Evolutionary conservation across 140 eudicot genomes (phyloP).

Genomic region (Oenanthe javanica): DNA sequence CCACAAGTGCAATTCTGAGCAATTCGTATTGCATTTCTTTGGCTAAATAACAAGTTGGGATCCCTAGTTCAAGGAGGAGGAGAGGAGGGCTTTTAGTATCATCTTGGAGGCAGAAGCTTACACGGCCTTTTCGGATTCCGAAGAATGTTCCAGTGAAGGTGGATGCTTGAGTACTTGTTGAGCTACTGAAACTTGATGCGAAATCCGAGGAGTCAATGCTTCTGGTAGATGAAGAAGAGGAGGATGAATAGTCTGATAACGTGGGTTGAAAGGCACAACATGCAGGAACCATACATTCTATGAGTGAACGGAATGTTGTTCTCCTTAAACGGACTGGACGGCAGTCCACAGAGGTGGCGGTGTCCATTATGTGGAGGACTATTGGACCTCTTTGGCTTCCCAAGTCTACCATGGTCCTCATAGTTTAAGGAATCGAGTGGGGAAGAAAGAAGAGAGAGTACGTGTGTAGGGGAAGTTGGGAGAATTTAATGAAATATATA

Average conservation of each 20-base stretch:
- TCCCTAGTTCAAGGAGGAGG: neutral
- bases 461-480: neutral
- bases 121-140: constrained; percentile 7
- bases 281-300: constrained; percentile 18
- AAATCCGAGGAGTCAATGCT: constrained; percentile 1
- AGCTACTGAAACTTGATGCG: neutral
- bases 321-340: constrained; percentile 12
- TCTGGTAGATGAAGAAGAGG: constrained; percentile 4
- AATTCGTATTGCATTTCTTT: constrained; percentile 9
- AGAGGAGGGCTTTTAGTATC: neutral
- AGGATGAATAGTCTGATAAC: neutral
- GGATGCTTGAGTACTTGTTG: constrained; percentile 1
- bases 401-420: constrained; percentile 15
- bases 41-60: neutral
- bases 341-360: constrained; percentile 17
- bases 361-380: constrained; percentile 13
- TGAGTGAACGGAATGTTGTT: constrained; percentile 9
- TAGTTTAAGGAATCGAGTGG: neutral
- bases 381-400: constrained; percentile 15
- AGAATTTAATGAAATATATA: neutral
- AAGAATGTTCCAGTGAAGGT: constrained; percentile 9
- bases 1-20: constrained; percentile 13
- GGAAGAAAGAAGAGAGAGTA: neutral
- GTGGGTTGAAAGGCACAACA: constrained; percentile 12
- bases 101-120: constrained; percentile 8